phyloP scores from a whole-genome alignment of 768 basidiomycete genomes.

The Lentinula raphanica region DNA sequence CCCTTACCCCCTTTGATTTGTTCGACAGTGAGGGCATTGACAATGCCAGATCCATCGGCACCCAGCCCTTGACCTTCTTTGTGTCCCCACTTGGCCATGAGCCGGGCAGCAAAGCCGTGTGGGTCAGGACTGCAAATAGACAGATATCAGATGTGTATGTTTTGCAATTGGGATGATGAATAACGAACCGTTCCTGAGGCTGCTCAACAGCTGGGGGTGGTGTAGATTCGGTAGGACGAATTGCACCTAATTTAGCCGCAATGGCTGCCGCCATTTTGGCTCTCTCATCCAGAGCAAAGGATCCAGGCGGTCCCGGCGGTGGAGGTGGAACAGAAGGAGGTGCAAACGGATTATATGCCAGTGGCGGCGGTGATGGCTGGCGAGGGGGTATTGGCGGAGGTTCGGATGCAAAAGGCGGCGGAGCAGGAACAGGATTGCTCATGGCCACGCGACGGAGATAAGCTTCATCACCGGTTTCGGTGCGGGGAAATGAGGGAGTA shows the following conservation, averaged over 20 bases:
- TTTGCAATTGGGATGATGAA: not conserved
- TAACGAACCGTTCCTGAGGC: constrained; percentile 6
- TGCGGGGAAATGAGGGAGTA: not conserved
- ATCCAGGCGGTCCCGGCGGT: constrained; percentile 33
- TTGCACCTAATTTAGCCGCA: constrained; percentile 65
- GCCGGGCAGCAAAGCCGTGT: constrained; percentile 72
- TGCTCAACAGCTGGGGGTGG: constrained; percentile 28
- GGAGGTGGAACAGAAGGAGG: constrained; percentile 57
- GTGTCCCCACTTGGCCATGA: constrained; percentile 97
- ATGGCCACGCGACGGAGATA: constrained; percentile 59
- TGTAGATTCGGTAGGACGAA: constrained; percentile 24
- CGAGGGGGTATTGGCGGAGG: constrained; percentile 18
- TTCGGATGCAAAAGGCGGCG: constrained; percentile 21
- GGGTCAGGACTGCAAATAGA: constrained; percentile 44
- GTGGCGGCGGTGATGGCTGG: constrained; percentile 27
- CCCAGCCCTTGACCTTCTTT: constrained; percentile 93
- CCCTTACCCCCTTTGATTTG: constrained; percentile 44
- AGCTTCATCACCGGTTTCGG: constrained; percentile 63
- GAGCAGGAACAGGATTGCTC: constrained; percentile 34
- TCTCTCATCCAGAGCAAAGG: constrained; percentile 53
- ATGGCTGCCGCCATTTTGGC: constrained; percentile 78
- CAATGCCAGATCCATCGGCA: constrained; percentile 76
- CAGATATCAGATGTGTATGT: not conserved
- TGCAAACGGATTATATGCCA: constrained; percentile 69
- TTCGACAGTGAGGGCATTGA: constrained; percentile 84